Evolutionary conservation across 176 grass and related monocot species (phyloP).

Genomic region (Aegilops longissima): DNA sequence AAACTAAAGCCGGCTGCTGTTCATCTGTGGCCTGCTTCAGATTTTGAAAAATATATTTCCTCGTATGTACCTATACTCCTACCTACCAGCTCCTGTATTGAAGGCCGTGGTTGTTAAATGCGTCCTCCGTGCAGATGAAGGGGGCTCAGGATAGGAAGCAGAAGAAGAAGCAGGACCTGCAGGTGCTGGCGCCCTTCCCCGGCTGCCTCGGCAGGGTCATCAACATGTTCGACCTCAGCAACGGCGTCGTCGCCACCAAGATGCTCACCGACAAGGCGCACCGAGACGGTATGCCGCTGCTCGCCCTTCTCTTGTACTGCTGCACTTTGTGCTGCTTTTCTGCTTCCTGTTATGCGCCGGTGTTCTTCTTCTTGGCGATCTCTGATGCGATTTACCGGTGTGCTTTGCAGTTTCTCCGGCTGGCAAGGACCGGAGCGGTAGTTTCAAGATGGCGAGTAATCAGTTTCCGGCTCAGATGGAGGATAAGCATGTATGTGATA

Average conservation of each 20-base stretch:
- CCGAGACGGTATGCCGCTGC: slow-evolving; percentile 56
- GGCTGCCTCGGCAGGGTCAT: slow-evolving; percentile 69
- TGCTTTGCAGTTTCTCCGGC: slow-evolving; percentile 50
- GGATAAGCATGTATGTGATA: slow-evolving; percentile 58
- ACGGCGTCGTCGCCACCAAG: slow-evolving; percentile 55
- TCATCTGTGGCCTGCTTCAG: neutral
- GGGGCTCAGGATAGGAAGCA: slow-evolving; percentile 50
- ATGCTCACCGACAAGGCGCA: slow-evolving; percentile 79
- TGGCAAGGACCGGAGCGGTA: slow-evolving; percentile 39
- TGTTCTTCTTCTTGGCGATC: neutral
- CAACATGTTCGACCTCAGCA: slow-evolving; percentile 74
- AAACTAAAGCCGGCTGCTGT: no score
- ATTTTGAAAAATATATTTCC: neutral
- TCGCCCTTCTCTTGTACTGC: neutral
- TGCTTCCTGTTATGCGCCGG: neutral
- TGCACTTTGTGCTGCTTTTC: neutral
- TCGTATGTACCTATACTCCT: neutral
- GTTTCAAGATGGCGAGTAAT: slow-evolving; percentile 38
- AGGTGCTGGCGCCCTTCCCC: slow-evolving; percentile 56
- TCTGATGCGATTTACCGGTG: slow-evolving; percentile 14
- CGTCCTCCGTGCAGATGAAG: slow-evolving; percentile 49
- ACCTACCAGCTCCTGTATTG: neutral
- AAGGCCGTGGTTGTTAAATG: neutral
- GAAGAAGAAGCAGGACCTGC: slow-evolving; percentile 50
- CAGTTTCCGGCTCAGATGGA: slow-evolving; percentile 40